These are phyloP conservation scores for Inosperma sp. DNA, from an alignment of 768 basidiomycete species.

Conservation along the genomic window DNA sequence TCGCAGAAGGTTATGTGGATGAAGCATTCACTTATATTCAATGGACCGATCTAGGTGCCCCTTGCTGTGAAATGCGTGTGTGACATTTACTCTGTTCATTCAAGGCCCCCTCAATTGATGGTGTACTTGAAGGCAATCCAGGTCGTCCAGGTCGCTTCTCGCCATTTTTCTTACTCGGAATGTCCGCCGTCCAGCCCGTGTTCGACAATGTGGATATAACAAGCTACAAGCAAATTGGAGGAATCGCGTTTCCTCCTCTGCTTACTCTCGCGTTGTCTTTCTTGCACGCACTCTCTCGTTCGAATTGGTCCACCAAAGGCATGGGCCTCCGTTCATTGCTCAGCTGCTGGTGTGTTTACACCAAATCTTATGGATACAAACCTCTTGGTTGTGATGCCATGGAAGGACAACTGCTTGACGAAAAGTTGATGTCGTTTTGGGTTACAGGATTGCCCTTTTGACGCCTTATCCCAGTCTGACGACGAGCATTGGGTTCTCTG, in stretches of 20 bases:
- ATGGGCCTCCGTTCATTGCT: background rate
- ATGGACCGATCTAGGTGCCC: background rate
- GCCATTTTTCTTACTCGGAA: background rate
- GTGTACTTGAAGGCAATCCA: background rate
- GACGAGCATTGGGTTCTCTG: too few relatives aligned
- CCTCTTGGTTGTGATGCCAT: background rate
- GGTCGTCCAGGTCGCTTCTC: background rate
- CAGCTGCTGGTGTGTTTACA: slow-evolving; percentile 2
- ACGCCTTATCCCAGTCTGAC: too few relatives aligned
- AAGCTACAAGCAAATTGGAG: background rate
- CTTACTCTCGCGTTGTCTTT: slow-evolving; percentile 1
- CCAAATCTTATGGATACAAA: background rate
- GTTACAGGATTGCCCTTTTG: background rate
- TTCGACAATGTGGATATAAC: background rate
- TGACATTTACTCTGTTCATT: background rate
- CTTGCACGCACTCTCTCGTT: slow-evolving; percentile 5
- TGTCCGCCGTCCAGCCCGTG: background rate
- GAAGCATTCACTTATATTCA: background rate
- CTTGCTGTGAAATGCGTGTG: slow-evolving; percentile 6
- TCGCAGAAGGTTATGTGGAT: slow-evolving; percentile 1
- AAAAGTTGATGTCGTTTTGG: background rate
- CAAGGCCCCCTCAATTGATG: background rate
- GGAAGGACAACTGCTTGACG: background rate
- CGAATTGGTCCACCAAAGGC: background rate
- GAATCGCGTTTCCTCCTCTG: slow-evolving; percentile 4